These are phyloP conservation scores for Teratosphaeria nubilosa DNA, from an alignment of 2,329 filamentous ascomycete genomes.

Conservation along the genomic window DNA sequence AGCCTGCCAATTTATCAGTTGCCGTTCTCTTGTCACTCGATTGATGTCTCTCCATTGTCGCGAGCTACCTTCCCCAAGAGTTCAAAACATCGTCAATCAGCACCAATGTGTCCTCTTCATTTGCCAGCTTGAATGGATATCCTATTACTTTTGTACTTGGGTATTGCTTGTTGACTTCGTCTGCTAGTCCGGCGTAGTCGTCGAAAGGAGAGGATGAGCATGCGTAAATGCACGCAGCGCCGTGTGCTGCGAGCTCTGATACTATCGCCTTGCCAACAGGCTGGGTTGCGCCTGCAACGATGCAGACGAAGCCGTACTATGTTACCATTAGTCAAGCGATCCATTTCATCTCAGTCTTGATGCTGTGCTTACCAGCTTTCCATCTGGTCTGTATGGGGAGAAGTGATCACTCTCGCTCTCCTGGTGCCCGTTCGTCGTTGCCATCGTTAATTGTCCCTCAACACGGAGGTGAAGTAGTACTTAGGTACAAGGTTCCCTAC, in stretches of 20 bases:
- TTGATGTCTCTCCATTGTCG: not conserved
- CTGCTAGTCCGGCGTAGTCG: conserved; percentile 33
- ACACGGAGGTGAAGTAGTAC: not conserved
- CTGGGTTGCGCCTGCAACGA: conserved; percentile 53
- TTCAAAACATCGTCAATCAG: conserved; percentile 56
- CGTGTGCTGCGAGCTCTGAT: conserved; percentile 51
- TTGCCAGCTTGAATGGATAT: conserved; percentile 49
- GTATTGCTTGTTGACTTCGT: conserved; percentile 32
- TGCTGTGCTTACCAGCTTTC: conserved; percentile 41
- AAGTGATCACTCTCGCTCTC: conserved; percentile 34
- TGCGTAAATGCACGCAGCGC: conserved; percentile 54
- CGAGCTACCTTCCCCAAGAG: conserved; percentile 38
- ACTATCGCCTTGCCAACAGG: conserved; percentile 52
- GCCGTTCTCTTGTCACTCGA: not conserved
- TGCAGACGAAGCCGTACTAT: conserved; percentile 54
- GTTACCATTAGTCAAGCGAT: not conserved
- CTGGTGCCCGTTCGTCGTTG: conserved; percentile 8
- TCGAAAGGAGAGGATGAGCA: conserved; percentile 38
- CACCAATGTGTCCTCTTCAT: conserved; percentile 50
- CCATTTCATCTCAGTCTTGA: not conserved
- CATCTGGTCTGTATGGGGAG: conserved; percentile 48
- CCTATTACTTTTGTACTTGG: conserved; percentile 52
- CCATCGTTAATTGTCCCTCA: conserved; percentile 2
- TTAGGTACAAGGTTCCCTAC: not conserved
- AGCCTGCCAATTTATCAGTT: conserved; percentile 26